Evolutionary conservation across 805 yeast species (phyloP).

Genomic region (Cyberlindnera galapagoensis): DNA sequence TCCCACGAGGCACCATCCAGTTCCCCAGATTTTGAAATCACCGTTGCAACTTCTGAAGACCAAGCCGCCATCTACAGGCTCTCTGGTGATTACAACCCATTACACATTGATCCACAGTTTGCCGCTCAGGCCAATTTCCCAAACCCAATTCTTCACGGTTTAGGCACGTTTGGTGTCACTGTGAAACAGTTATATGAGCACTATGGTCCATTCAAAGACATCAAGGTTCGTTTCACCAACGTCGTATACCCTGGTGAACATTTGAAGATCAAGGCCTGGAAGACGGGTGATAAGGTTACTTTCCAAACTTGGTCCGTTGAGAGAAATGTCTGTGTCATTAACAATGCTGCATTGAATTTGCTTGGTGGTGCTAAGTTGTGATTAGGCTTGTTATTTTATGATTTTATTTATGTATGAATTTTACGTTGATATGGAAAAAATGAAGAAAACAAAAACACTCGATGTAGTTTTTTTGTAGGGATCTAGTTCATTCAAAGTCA

Average conservation of each 20-base stretch:
- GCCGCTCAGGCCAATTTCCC: conserved; percentile 85
- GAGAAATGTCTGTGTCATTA: conserved; percentile 70
- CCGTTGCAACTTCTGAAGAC: conserved; percentile 53
- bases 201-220: conserved; percentile 75
- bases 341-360: conserved; percentile 79
- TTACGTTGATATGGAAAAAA: background rate
- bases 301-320: conserved; percentile 82
- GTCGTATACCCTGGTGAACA: conserved; percentile 95
- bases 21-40: conserved; percentile 60
- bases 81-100: conserved; percentile 91
- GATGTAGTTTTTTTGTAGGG: too few relatives aligned
- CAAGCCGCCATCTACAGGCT: conserved; percentile 88
- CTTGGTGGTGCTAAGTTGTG: conserved; percentile 15
- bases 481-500: too few relatives aligned
- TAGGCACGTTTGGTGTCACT: conserved; percentile 79
- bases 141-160: conserved; percentile 87
- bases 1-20: conserved; percentile 56
- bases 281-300: conserved; percentile 50
- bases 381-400: conserved; percentile 2
- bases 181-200: conserved; percentile 71
- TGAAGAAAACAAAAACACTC: background rate
- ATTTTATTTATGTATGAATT: background rate
- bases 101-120: conserved; percentile 88
- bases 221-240: conserved; percentile 86
- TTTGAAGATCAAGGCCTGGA: conserved; percentile 79